Evolutionary conservation across 2,329 filamentous ascomycete genomes (phyloP).

Genomic region (Fusarium beomiforme): DNA sequence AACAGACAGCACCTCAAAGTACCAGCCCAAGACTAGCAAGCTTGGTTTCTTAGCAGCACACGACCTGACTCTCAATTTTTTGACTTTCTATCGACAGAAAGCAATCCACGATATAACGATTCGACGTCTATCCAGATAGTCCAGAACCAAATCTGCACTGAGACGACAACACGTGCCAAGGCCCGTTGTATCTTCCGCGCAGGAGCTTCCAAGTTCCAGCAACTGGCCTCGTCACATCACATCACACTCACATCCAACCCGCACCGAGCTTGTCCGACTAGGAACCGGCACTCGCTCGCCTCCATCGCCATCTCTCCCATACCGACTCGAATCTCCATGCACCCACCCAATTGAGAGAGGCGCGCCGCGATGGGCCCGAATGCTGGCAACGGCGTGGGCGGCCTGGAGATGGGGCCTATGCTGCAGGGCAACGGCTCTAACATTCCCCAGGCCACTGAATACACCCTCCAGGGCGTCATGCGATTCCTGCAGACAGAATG

Average conservation of each 20-base stretch:
- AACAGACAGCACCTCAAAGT: slow-evolving; percentile 31
- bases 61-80: slow-evolving; percentile 12
- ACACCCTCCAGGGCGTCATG: slow-evolving; percentile 85
- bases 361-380: slow-evolving; percentile 55
- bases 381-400: slow-evolving; percentile 57
- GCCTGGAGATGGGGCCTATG: slow-evolving; percentile 57
- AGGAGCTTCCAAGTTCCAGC: slow-evolving; percentile 16
- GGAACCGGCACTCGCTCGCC: slow-evolving; percentile 32
- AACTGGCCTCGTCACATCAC: slow-evolving; percentile 19
- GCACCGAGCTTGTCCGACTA: slow-evolving; percentile 38
- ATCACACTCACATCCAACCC: slow-evolving; percentile 14
- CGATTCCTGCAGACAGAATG: slow-evolving; percentile 99
- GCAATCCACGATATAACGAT: slow-evolving; percentile 9
- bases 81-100: slow-evolving; percentile 1
- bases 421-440: slow-evolving; percentile 59
- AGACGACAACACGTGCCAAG: slow-evolving; percentile 29
- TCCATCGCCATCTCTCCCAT: slow-evolving; percentile 27
- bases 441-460: slow-evolving; percentile 69
- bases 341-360: slow-evolving; percentile 48
- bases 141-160: background rate
- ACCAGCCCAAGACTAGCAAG: slow-evolving; percentile 26
- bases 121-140: background rate
- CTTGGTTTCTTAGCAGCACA: slow-evolving; percentile 29
- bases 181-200: slow-evolving; percentile 20
- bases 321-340: slow-evolving; percentile 49